These are phyloP conservation scores for Simmondsia chinensis DNA, from an alignment of 148 eudicot genomes.

Conservation along the genomic window DNA sequence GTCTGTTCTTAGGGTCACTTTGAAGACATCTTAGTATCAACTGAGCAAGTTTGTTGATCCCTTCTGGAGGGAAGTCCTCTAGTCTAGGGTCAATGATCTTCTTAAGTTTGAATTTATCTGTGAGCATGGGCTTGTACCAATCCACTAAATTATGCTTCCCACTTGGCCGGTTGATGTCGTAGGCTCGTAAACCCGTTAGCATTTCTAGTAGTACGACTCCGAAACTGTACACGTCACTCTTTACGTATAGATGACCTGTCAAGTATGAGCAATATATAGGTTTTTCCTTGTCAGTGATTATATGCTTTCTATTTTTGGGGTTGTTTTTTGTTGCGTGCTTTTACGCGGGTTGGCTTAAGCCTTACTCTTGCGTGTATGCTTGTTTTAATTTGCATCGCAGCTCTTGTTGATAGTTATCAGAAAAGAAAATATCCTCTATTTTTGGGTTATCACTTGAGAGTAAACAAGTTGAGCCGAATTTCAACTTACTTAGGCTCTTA, in stretches of 20 bases:
- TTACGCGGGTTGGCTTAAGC: too few relatives aligned
- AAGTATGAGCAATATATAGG: too few relatives aligned
- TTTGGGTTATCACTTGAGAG: too few relatives aligned
- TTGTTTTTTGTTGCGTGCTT: too few relatives aligned
- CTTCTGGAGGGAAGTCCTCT: slow-evolving; percentile 45
- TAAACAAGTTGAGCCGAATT: too few relatives aligned
- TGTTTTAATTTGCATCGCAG: too few relatives aligned
- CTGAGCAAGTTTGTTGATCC: slow-evolving; percentile 32
- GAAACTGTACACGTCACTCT: slow-evolving; percentile 76
- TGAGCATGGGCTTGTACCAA: slow-evolving; percentile 55
- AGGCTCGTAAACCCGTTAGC: slow-evolving; percentile 45
- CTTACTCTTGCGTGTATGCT: too few relatives aligned
- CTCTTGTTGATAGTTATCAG: too few relatives aligned
- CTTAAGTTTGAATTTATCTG: slow-evolving; percentile 31
- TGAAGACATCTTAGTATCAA: slow-evolving; percentile 49
- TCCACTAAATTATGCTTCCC: slow-evolving; percentile 44
- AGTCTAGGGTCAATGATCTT: slow-evolving; percentile 53
- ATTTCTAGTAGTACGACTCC: slow-evolving; percentile 73
- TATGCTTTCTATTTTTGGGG: too few relatives aligned
- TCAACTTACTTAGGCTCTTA: too few relatives aligned
- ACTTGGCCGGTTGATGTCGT: slow-evolving; percentile 36
- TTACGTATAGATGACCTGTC: slow-evolving; percentile 58
- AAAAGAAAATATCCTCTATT: too few relatives aligned
- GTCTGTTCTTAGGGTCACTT: slow-evolving; percentile 43
- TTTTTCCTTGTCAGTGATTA: too few relatives aligned